phyloP scores from a whole-genome alignment of 2,329 filamentous ascomycete species.

The Alternaria longipes region DNA sequence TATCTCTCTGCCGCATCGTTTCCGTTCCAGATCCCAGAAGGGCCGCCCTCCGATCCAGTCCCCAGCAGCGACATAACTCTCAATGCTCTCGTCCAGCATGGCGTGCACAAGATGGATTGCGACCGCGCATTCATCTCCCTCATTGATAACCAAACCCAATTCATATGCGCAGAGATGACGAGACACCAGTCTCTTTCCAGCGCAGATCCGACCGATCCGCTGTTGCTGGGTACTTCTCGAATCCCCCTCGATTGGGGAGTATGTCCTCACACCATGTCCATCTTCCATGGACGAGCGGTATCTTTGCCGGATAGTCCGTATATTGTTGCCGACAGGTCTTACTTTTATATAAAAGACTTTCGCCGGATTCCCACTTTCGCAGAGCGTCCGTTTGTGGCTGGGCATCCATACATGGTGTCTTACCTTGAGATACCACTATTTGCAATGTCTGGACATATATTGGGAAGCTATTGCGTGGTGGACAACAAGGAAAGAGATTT shows the following conservation, averaged over 20 bases:
- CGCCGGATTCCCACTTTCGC: conserved; percentile 17
- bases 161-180: conserved; percentile 25
- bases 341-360: conserved; percentile 19
- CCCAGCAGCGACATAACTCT: conserved; percentile 22
- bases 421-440: conserved; percentile 19
- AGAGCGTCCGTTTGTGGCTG: conserved; percentile 13
- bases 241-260: conserved; percentile 24
- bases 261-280: conserved; percentile 17
- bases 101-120: conserved; percentile 17
- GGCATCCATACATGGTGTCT: conserved; percentile 19
- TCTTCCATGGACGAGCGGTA: conserved; percentile 15
- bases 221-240: conserved; percentile 14
- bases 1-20: conserved; percentile 24
- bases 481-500: conserved; percentile 18
- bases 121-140: conserved; percentile 25
- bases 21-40: conserved; percentile 17
- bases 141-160: conserved; percentile 21
- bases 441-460: conserved; percentile 16
- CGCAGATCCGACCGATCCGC: conserved; percentile 8
- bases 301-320: conserved; percentile 8
- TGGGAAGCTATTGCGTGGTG: conserved; percentile 23
- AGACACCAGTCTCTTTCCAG: conserved; percentile 12
- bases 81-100: conserved; percentile 24
- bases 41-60: conserved; percentile 16
- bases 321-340: conserved; percentile 13